phyloP scores from a whole-genome alignment of 805 yeast genomes.

The Kodamaea jinghongensis region DNA sequence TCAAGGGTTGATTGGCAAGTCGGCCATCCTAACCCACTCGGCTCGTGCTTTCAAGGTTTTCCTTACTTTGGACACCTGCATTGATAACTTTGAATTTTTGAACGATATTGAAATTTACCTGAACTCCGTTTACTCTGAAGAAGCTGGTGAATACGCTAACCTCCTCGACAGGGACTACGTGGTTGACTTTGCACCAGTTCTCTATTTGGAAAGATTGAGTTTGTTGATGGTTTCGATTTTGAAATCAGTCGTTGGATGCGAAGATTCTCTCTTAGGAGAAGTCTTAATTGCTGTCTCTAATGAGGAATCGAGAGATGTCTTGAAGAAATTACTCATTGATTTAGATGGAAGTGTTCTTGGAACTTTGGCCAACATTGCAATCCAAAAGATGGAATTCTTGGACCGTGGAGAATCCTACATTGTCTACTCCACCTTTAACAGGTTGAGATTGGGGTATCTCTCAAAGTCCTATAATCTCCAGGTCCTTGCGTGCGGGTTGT shows the following conservation, averaged over 20 bases:
- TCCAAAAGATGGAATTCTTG: constrained; percentile 42
- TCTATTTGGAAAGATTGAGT: constrained; percentile 33
- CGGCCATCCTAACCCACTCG: constrained; percentile 25
- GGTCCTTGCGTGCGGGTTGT: constrained; percentile 56
- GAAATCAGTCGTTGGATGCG: constrained; percentile 25
- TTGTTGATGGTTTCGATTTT: constrained; percentile 35
- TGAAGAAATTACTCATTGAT: neutral
- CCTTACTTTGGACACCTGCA: constrained; percentile 30
- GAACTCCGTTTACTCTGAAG: constrained; percentile 15
- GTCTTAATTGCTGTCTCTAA: constrained; percentile 25
- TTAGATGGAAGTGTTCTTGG: constrained; percentile 11
- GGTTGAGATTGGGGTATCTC: constrained; percentile 49
- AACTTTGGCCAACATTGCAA: constrained; percentile 31
- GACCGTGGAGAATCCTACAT: constrained; percentile 59
- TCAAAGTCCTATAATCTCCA: constrained; percentile 59
- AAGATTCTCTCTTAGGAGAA: constrained; percentile 22
- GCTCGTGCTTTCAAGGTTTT: constrained; percentile 29
- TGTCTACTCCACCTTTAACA: constrained; percentile 47
- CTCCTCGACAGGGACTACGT: constrained; percentile 26
- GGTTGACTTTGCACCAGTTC: constrained; percentile 33
- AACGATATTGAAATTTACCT: constrained; percentile 34
- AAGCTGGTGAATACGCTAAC: constrained; percentile 15
- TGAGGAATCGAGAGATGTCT: constrained; percentile 6
- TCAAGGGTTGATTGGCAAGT: constrained; percentile 26
- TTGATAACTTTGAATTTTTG: constrained; percentile 39